Evolutionary conservation across 164 flowering plant genomes (phyloP), one percentile per base, ranked within the genome.

Genomic region (Hamamelis virginiana): DNA sequence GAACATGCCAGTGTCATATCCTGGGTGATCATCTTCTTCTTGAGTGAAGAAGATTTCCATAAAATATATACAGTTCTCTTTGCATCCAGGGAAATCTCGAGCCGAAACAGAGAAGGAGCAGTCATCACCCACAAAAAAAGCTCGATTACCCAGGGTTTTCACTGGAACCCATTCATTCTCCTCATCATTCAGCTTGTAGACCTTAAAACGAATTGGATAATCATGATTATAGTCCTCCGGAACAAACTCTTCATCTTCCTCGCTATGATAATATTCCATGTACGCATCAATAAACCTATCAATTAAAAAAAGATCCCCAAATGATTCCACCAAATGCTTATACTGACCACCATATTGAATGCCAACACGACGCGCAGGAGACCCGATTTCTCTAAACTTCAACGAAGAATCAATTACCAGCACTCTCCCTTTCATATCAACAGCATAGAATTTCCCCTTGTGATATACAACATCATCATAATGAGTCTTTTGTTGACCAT

Each of bases 91-190:
- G 11, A 76, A 65, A 0, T 65, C 59, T 23, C 9, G 9, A 48
- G 67, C 44, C 4, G 67, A 64, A 25, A 76, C 38, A 11, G 74
- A 64, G 46, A 72, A 72, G 5, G 47, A 57, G 26, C 73, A 55
- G 9, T 69, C 67, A 25, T 27, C 45, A 19, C 66, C 62, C 46
- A 73, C 12, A 33, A 76, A 41, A 23, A 76, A 64, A 1, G 55
- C 61, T 25, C 23, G 23, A 21, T 68, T 70, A 3, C 69, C 80
- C 48, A 73, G 19, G 65, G 46, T 65, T 9, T 56, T 73, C 48
- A 72, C 67, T 21, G 61, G 27, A 23, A 57, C 72, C 80, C 80
- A 72, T 48, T 25, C 16, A 1, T 68, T 59, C 79, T 51, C 51
- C 11, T 47, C 69, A 5, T 58, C 69, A 22, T 67, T 65, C 33